Conservation (phyloP, 768 basidiomycete species). For the Macrolepiota fuliginosa region DNA sequence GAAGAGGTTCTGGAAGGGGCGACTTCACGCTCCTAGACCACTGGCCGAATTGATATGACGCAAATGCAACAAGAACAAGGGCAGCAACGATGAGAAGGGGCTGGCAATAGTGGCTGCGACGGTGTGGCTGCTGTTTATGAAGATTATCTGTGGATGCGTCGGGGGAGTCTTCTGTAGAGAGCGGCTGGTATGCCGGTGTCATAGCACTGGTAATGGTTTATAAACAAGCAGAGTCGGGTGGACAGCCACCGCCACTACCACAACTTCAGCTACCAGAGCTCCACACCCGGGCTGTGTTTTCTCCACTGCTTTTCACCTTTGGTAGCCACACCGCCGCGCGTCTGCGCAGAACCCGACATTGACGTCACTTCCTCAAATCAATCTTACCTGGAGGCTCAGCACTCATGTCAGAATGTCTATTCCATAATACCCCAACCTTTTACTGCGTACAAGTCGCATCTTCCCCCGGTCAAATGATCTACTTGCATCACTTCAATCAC, state of each 20-base stretch:
- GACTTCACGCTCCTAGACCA: slow-evolving; percentile 25
- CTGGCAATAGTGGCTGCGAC: slow-evolving; percentile 16
- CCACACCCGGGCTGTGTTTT: no score
- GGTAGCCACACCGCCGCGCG: no score
- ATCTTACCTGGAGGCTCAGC: no score
- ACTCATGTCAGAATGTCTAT: no score
- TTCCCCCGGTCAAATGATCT: neutral
- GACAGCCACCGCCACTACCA: slow-evolving; percentile 14
- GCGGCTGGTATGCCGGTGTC: slow-evolving; percentile 22
- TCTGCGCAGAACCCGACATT: no score
- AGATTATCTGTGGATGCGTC: slow-evolving; percentile 22
- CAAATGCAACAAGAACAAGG: slow-evolving; percentile 35
- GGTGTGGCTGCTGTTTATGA: slow-evolving; percentile 7
- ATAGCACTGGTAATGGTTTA: slow-evolving; percentile 17
- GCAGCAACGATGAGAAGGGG: slow-evolving; percentile 30
- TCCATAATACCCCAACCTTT: no score
- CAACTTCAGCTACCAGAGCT: no score
- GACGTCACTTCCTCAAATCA: no score
- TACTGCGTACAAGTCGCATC: neutral
- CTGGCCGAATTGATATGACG: slow-evolving; percentile 43
- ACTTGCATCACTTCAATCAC: neutral
- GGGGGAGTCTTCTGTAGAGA: slow-evolving; percentile 18
- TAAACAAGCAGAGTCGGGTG: slow-evolving; percentile 17
- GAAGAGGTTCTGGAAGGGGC: slow-evolving; percentile 6
- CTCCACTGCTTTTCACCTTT: no score